Base-by-base conservation (phyloP, 2,329 filamentous ascomycete species). In the Cladosporium sp. region DNA sequence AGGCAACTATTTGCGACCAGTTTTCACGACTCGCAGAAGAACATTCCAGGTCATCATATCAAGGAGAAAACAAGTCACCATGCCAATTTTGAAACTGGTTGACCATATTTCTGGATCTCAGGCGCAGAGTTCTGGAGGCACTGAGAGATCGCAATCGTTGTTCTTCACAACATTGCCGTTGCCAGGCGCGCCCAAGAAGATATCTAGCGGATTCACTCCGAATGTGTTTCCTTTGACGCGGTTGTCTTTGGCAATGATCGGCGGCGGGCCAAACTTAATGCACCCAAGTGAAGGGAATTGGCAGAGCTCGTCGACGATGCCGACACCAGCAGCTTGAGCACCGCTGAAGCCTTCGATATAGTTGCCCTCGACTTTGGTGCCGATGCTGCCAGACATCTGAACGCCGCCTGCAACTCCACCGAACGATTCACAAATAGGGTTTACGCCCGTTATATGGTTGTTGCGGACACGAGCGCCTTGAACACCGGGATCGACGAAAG, bases 401-500 rank as follows among this genome's bases (percentile, higher is more conserved):
- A 70, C 63, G 0, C 67, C 69, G 0, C 46, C 56, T 6, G 48
- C 48, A 5, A 50, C 54, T 10, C 7, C 59, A 65, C 0, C 3
- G 3, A 1, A 52, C 38, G 18, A 13, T 14, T 9, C n/a, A 14
- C 35, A 38, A 9, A 38, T 13, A 14, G n/a, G 13, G n/a, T 63
- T 62, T 1, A 59, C 51, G 9, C 55, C 35, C 2, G 53, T 55
- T 48, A 72, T 41, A 3, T 62, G 48, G 54, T 72, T 71, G 43
- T 66, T 55, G 5, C 51, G 49, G 40, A 72, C 52, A 32, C 62
- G 58, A 34, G 66, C 67, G 9, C 61, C 57, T 14, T 59, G 56
- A 9, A 69, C 59, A 4, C 56, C 57, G 1, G 69, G 68, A 28
- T 72, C 69, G 18, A 70, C 61, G 46, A 65, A 67, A 31, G 63